These are phyloP conservation scores for Thalia dealbata DNA, from an alignment of 176 grass and related monocot genomes.

Conservation along the genomic window DNA sequence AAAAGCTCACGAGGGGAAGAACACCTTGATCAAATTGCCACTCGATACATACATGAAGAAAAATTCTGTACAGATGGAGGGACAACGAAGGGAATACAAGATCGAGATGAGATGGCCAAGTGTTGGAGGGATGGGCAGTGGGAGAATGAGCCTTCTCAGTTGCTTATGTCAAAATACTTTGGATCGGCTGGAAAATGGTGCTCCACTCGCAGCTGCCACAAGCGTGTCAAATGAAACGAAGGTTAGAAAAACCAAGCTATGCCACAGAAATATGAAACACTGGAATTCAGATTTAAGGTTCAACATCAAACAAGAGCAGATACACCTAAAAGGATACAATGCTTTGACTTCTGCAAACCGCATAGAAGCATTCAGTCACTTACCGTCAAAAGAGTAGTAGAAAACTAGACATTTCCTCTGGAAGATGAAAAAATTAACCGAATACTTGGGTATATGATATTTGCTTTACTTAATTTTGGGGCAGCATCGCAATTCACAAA, in stretches of 20 bases:
- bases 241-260: neutral
- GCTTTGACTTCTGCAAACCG: neutral
- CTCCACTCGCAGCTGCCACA: constrained; percentile 55
- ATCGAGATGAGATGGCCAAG: neutral
- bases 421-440: too few species aligned
- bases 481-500: too few species aligned
- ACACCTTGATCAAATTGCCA: neutral
- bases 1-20: neutral
- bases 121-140: neutral
- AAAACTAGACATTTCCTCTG: neutral
- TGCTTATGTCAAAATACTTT: constrained; percentile 94
- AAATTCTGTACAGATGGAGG: neutral
- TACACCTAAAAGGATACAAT: neutral
- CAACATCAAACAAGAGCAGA: neutral
- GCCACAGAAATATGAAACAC: too few species aligned
- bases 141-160: constrained; percentile 27
- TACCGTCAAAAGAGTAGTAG: too few species aligned
- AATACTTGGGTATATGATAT: too few species aligned
- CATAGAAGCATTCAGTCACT: too few species aligned
- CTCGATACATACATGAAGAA: neutral
- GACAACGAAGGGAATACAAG: neutral
- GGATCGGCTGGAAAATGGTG: constrained; percentile 87
- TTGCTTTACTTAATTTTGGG: too few species aligned
- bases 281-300: too few species aligned
- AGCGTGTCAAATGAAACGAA: neutral